Evolutionary conservation across 2,329 filamentous ascomycete genomes (phyloP).

Genomic region (Aaosphaeria arxii): DNA sequence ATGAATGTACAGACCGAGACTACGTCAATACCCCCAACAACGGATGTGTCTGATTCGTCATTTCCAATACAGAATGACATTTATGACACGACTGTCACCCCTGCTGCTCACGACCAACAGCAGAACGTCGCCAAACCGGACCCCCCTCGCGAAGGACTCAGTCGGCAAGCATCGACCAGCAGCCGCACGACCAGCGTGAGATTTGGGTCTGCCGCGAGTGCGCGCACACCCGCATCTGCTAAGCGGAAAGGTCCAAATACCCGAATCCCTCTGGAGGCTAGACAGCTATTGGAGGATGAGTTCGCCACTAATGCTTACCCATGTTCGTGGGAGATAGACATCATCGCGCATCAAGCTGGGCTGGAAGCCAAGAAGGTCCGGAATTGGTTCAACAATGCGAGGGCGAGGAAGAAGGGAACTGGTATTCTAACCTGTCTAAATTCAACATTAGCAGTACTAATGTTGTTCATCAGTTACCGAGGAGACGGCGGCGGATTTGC

Average conservation of each 20-base stretch:
- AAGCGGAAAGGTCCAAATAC: slow-evolving; percentile 29
- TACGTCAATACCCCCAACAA: neutral
- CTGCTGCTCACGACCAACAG: neutral
- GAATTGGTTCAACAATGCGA: slow-evolving; percentile 36
- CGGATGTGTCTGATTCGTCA: neutral
- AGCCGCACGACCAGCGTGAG: too few relatives aligned
- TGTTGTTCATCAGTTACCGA: neutral
- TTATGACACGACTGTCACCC: neutral
- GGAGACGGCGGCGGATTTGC: neutral
- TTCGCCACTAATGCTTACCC: slow-evolving; percentile 35
- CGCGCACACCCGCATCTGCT: slow-evolving; percentile 30
- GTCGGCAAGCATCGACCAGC: neutral
- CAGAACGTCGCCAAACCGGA: neutral
- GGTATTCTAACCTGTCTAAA: slow-evolving; percentile 11
- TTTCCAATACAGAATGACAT: neutral
- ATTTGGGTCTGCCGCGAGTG: slow-evolving; percentile 2
- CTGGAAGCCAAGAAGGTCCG: slow-evolving; percentile 34
- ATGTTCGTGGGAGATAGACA: slow-evolving; percentile 33
- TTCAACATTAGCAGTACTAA: neutral
- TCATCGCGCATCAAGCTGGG: slow-evolving; percentile 34
- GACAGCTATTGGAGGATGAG: slow-evolving; percentile 33
- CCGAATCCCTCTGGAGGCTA: slow-evolving; percentile 29
- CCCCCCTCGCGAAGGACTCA: neutral
- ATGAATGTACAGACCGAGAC: neutral
- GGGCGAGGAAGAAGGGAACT: slow-evolving; percentile 28